These are phyloP conservation scores for Starmerella vitae DNA, from an alignment of 805 yeast species.

Conservation along the genomic window DNA sequence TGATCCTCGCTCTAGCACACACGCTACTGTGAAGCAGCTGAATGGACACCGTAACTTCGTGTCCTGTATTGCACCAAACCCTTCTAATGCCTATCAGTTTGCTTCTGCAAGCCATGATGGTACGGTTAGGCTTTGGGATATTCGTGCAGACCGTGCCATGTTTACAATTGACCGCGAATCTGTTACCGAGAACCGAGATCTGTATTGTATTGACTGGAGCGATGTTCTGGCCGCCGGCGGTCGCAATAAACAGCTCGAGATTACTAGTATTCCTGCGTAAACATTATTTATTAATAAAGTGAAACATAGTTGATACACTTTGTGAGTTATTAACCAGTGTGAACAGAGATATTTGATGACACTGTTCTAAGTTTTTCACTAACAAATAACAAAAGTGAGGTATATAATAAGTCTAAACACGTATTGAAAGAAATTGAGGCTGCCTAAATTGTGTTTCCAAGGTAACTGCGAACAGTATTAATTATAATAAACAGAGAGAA, in stretches of 20 bases:
- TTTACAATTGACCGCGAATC: conserved; percentile 69
- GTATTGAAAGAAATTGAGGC: no score
- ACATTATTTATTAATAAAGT: background rate
- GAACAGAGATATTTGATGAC: no score
- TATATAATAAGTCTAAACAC: no score
- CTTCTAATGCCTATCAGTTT: conserved; percentile 67
- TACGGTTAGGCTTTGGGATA: conserved; percentile 88
- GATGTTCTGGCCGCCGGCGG: conserved; percentile 89
- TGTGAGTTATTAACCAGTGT: no score
- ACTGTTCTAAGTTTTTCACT: no score
- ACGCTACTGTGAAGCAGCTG: conserved; percentile 53
- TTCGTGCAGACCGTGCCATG: conserved; percentile 69
- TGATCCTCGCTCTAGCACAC: conserved; percentile 66
- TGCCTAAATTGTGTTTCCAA: no score
- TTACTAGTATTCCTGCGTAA: conserved; percentile 37
- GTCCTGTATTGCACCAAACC: conserved; percentile 58
- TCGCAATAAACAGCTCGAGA: conserved; percentile 82
- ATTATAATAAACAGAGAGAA: no score
- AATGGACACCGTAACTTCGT: conserved; percentile 89
- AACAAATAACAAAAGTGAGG: no score
- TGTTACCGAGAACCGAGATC: conserved; percentile 38
- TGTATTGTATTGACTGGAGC: conserved; percentile 76
- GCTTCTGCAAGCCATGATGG: conserved; percentile 95
- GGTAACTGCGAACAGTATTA: no score
- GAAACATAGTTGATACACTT: no score